Conservation (phyloP, 805 yeast genomes). For the Yueomyces sinensis region DNA sequence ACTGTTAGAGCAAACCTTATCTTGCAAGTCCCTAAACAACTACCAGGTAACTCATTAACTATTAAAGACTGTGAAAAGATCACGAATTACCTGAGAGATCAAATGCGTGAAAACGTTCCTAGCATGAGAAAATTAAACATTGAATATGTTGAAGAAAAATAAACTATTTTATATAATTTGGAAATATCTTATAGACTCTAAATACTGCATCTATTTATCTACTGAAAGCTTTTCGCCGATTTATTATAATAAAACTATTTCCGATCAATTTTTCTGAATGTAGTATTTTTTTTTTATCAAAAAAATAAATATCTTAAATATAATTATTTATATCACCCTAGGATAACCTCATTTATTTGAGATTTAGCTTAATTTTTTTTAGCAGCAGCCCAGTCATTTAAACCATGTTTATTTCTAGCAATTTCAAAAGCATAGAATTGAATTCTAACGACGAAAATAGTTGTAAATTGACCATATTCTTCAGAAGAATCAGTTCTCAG, state of each 20-base stretch:
- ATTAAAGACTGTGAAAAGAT: slow-evolving; percentile 28
- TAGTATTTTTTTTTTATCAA: too few relatives aligned
- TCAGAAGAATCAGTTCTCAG: slow-evolving; percentile 57
- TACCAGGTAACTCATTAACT: slow-evolving; percentile 27
- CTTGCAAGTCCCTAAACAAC: slow-evolving; percentile 25
- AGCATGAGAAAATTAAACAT: slow-evolving; percentile 31
- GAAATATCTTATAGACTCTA: too few relatives aligned
- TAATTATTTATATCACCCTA: too few relatives aligned
- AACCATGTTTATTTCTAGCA: slow-evolving; percentile 78
- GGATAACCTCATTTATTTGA: too few relatives aligned
- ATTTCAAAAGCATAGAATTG: slow-evolving; percentile 94
- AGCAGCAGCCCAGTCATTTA: slow-evolving; percentile 76
- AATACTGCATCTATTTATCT: too few relatives aligned
- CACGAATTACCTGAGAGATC: slow-evolving; percentile 21
- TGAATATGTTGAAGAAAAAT: slow-evolving; percentile 18
- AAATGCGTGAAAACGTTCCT: slow-evolving; percentile 25
- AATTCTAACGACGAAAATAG: slow-evolving; percentile 83
- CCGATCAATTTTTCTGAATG: too few relatives aligned
- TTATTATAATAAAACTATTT: too few relatives aligned
- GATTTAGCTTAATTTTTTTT: too few relatives aligned
- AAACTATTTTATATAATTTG: too few relatives aligned
- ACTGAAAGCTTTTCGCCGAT: too few relatives aligned
- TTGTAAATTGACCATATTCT: slow-evolving; percentile 72
- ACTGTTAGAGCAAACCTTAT: slow-evolving; percentile 26
- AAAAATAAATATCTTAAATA: too few relatives aligned